A percentile compares a stretch with the other conserved stretches of the same genome.
phyloP scores from a whole-genome alignment of 2,329 filamentous ascomycete genomes.

The Stagonosporopsis cucurbitacearum region DNA sequence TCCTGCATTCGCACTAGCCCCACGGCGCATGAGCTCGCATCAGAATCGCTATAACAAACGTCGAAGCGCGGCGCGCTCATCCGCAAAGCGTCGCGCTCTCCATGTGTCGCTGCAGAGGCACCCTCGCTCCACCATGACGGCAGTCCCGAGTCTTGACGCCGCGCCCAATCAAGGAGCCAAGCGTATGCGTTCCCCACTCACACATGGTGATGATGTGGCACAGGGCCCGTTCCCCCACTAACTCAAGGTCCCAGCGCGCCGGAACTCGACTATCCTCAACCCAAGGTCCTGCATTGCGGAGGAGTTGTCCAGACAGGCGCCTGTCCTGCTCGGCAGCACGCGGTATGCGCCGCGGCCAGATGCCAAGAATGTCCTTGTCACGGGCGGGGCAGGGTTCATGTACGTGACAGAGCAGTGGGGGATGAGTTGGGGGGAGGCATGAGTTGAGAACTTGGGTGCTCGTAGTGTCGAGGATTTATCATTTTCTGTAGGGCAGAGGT shows the following conservation, averaged over 20 bases:
- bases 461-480: too few species aligned
- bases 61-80: not conserved
- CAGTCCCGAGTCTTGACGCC: slow-evolving; percentile 33
- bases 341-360: slow-evolving; percentile 72
- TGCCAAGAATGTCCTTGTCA: slow-evolving; percentile 82
- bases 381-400: slow-evolving; percentile 87
- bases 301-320: slow-evolving; percentile 74
- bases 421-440: too few species aligned
- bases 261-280: slow-evolving; percentile 50
- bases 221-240: too few species aligned
- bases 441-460: too few species aligned
- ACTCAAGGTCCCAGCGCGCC: slow-evolving; percentile 33
- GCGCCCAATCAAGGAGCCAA: slow-evolving; percentile 25
- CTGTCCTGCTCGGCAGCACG: slow-evolving; percentile 71
- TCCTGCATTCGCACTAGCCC: slow-evolving; percentile 1
- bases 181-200: slow-evolving; percentile 36
- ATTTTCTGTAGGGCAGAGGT: not conserved
- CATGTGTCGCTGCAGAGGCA: slow-evolving; percentile 3
- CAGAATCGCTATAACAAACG: not conserved
- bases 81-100: not conserved
- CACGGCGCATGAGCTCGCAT: not conserved
- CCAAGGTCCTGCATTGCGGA: slow-evolving; percentile 57
- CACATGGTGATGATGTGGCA: too few species aligned
- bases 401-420: slow-evolving; percentile 52
- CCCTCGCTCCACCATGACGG: slow-evolving; percentile 29